Conservation (phyloP, 139 green algal species). For the Ulvella scutata region DNA sequence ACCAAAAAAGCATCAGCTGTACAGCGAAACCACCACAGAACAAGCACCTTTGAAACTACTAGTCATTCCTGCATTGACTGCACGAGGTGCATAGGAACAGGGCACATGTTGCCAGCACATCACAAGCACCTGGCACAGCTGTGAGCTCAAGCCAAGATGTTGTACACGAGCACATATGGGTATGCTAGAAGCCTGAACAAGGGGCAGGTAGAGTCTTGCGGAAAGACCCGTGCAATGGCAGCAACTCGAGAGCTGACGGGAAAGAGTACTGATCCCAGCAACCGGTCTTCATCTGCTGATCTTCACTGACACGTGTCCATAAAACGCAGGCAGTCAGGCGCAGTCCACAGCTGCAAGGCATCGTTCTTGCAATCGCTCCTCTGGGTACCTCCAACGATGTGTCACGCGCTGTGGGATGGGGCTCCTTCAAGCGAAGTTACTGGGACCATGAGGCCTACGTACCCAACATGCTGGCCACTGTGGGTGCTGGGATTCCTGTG, state of each 20-base stretch:
- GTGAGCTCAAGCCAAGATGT: not conserved
- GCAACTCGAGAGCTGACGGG: not conserved
- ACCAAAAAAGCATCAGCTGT: no score
- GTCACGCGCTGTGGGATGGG: not conserved
- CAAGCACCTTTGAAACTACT: no score
- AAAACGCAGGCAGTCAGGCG: not conserved
- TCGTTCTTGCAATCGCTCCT: not conserved
- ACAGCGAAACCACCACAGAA: no score
- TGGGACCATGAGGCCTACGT: not conserved
- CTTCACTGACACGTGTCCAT: not conserved
- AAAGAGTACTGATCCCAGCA: not conserved
- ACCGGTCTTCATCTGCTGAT: not conserved
- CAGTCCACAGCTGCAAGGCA: not conserved
- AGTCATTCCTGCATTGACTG: no score
- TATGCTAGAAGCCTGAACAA: no score
- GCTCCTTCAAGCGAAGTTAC: not conserved
- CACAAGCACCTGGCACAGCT: no score
- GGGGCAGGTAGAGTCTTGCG: no score
- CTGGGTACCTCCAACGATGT: not conserved
- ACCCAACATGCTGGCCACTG: not conserved
- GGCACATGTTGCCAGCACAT: no score
- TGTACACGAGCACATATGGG: no score
- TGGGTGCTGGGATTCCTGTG: not conserved
- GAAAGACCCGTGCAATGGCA: no score
- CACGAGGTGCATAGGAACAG: no score